Evolutionary conservation across 768 basidiomycete genomes (phyloP), one percentile per base, ranked within the genome.

Genomic region (Lactarius quietus): DNA sequence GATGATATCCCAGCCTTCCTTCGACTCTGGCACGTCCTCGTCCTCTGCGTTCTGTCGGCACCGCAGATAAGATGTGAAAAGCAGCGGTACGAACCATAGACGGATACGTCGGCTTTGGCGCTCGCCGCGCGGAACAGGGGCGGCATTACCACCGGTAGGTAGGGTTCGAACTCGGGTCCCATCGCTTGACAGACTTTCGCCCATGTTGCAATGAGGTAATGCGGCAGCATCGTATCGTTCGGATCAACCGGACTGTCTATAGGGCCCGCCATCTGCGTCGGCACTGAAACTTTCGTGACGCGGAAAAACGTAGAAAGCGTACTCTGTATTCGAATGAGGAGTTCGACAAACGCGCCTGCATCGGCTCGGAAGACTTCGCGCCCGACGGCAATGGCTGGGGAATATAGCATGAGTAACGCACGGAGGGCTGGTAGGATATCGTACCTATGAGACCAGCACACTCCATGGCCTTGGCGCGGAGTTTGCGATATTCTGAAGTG

Each of bases 381-480:
- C 1, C 93, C 93, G 9, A 95, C 93, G 10, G 93, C 93, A 59
- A 93, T 91, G 2, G 92, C 93, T 94, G 64, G 36, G 45, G 28
- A 31, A 26, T 35, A 48, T 9, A 51, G 35, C 26, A 36, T 66
- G 18, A 62, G 57, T 36, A 18, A 59, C 35, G 18, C 3, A 5
- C 5, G 12, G 7, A 26, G 26, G 28, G 41, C 5, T 29, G 17
- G 18, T 7, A 29, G 6, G 38, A 20, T 20, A 28, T 74, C 84
- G 20, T 45, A 93, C 93, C 93, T 66, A 93, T 89, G 26, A 93
- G 78, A 9, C 90, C 90, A 0, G 91, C 92, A 74, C 93, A 94
- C 72, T 95, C 93, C 90, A 96, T 94, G 0, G 92, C 91, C 72
- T 94, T 92, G 45, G 86, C 83, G 28, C 90, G 80, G 58, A 95